These are phyloP conservation scores for Globisporangium nunn DNA, from an alignment of 352 stramenopile genomes.

Conservation along the genomic window DNA sequence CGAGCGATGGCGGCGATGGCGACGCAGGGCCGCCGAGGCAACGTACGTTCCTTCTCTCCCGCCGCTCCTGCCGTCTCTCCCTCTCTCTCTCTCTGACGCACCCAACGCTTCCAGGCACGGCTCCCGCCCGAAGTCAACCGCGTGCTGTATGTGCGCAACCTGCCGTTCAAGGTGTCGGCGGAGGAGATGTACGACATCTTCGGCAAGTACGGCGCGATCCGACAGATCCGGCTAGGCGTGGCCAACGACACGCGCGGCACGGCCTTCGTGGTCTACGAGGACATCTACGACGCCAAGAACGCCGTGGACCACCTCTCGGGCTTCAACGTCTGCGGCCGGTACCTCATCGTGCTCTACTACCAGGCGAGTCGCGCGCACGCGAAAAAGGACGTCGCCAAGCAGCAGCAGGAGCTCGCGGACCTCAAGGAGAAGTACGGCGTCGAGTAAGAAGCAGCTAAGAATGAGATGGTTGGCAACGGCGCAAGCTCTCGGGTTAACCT, in stretches of 20 bases:
- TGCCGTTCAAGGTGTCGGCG: slow-evolving; percentile 98
- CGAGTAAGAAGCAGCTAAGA: slow-evolving; percentile 26
- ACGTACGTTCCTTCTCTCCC: slow-evolving; percentile 30
- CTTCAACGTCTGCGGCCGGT: slow-evolving; percentile 98
- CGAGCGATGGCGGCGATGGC: slow-evolving; percentile 37
- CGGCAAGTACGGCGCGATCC: slow-evolving; percentile 99
- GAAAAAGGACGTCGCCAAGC: slow-evolving; percentile 56
- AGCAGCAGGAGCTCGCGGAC: slow-evolving; percentile 74
- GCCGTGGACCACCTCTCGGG: slow-evolving; percentile 98
- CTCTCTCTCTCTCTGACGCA: neutral
- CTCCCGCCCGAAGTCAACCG: slow-evolving; percentile 98
- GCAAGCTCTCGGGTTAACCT: neutral
- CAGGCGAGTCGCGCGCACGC: slow-evolving; percentile 87
- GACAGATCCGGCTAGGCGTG: slow-evolving; percentile 92
- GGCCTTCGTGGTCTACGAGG: slow-evolving; percentile 98
- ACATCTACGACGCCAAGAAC: slow-evolving; percentile 99
- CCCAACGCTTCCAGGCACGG: slow-evolving; percentile 33
- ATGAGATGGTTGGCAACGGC: neutral
- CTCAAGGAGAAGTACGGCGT: slow-evolving; percentile 85
- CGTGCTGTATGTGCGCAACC: slow-evolving; percentile 95
- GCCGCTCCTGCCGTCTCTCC: neutral
- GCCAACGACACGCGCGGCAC: slow-evolving; percentile 95
- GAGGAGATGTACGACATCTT: slow-evolving; percentile 99
- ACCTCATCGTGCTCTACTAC: slow-evolving; percentile 99
- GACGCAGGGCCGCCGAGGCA: slow-evolving; percentile 46